Base-by-base conservation (phyloP, 2,329 filamentous ascomycete species). In the Chalaropsis ovoidea region DNA sequence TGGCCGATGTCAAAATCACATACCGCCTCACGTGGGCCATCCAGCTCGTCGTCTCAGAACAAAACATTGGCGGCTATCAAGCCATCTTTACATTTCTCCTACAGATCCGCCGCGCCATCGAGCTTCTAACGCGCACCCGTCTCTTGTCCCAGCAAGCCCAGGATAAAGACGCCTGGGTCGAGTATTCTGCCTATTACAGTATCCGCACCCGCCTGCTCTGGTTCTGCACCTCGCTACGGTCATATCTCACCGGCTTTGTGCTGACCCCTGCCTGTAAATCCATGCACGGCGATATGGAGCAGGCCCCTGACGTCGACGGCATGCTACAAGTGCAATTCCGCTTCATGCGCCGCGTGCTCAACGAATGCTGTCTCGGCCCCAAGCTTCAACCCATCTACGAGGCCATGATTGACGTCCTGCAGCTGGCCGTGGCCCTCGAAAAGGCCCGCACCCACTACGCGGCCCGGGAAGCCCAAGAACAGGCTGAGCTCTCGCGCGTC, bases 211-310 rank as follows among this genome's bases (percentile, higher is more conserved):
- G 82, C 62, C 78, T 95, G 2, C 76, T 91, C 11, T 93, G 89
- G 87, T 93, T 95, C 74, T 82, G 83, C 69, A 87, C 86, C 69
- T 84, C 82, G 0, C 71, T 96, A 1, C 86, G 90, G 70, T 85
- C 86, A 8, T 94, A 96, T 72, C 76, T 95, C 3, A 86, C 85
- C 2, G 86, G 85, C 17, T 80, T 90, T 1, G 88, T 92, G 0
- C 79, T 95, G 0, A 81, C 80, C 0, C 82, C 85, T 0, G 79
- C 84, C 24, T 82, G 80, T 1, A 71, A 74, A 1, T 77, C 78
- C 39, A 81, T 96, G 77, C 76, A 77, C 5, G 72, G 74, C 1
- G 77, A 80, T 0, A 79, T 96, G 63, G 74, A 76, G 15, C 75
- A 77, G 5, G 84, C 89, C 0, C 79, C 81, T 31, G 90, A 93